Base-by-base conservation (phyloP, 2,329 filamentous ascomycete species). In the Aureobasidium sp. region DNA sequence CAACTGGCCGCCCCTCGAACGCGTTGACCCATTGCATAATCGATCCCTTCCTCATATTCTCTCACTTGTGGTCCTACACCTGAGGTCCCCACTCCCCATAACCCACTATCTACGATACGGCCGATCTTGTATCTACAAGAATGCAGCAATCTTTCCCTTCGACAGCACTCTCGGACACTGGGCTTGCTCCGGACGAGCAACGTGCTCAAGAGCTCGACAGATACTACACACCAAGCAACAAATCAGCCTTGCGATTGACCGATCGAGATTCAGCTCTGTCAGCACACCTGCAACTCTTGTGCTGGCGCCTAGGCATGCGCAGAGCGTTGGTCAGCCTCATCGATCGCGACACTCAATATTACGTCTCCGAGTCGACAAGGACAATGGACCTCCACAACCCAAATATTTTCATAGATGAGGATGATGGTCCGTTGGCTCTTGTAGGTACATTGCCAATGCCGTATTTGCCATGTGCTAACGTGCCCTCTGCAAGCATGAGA, bases 301-400 rank as follows among this genome's bases (percentile, higher is more conserved):
- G 79, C 16, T 75, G 80, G 64, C 72, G 79, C 0, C 72, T 81
- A 42, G 73, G 77, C 36, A 75, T 76, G 42, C 75, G 78, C 64
- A 76, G 80, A 39, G 76, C 74, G 21, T 78, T 83, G 73, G 75
- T 83, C 13, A 79, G 79, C 59, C 70, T 83, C 29, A 78, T 82
- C 62, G 79, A 81, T 66, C 70, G 72, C 3, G 70, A 73, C 13
- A 75, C 72, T 13, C 78, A 81, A 69, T 81, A 79, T 59, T 77
- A 82, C 60, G 74, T 83, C 49, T 79, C 80, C 42, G 80, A 82
- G 66, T 77, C 78, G 10, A 83, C 80, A 3, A 77, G 74, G 60
- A 77, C 75, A 2, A 61, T 81, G 9, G 75, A 78, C 21, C 68
- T 79, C 3, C 62, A 66, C 39, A 62, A 69, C 29, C 59, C 48